Percentiles rank a stretch among this genome's conserved stretches.
Conservation (phyloP, 495 filamentous ascomycete genomes). For the Tuber indicum region DNA sequence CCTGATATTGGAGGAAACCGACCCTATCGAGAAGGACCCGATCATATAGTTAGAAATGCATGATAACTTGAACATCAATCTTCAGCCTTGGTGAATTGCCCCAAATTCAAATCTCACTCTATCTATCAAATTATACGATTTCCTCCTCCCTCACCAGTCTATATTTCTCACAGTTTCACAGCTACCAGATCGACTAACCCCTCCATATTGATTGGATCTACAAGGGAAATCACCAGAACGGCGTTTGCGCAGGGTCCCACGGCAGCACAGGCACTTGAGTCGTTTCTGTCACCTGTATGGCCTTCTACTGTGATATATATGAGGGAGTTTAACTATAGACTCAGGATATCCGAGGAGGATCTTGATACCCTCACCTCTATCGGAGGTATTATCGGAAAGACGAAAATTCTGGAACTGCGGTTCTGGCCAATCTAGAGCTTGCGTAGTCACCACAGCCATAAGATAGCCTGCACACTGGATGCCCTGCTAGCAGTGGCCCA, state of each 20-base stretch:
- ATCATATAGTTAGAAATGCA: too few relatives aligned
- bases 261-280: slow-evolving; percentile 42
- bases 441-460: slow-evolving; percentile 51
- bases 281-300: slow-evolving; percentile 54
- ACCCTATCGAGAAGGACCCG: too few relatives aligned
- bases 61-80: too few relatives aligned
- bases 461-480: slow-evolving; percentile 47
- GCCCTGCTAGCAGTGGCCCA: slow-evolving; percentile 51
- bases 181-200: slow-evolving; percentile 57
- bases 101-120: too few relatives aligned
- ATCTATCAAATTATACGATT: too few relatives aligned
- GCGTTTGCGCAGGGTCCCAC: slow-evolving; percentile 49
- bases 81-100: too few relatives aligned
- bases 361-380: slow-evolving; percentile 54
- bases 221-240: slow-evolving; percentile 57
- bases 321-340: neutral
- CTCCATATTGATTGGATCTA: slow-evolving; percentile 54
- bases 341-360: neutral
- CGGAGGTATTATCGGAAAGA: slow-evolving; percentile 55
- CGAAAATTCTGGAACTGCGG: slow-evolving; percentile 47
- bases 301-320: slow-evolving; percentile 57
- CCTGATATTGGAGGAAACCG: too few relatives aligned
- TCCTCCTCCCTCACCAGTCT: too few relatives aligned
- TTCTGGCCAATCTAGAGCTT: slow-evolving; percentile 48
- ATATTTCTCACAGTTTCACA: slow-evolving; percentile 48